Conservation (phyloP, 1,284 basidiomycete species). For the Gomphus bonarii region DNA sequence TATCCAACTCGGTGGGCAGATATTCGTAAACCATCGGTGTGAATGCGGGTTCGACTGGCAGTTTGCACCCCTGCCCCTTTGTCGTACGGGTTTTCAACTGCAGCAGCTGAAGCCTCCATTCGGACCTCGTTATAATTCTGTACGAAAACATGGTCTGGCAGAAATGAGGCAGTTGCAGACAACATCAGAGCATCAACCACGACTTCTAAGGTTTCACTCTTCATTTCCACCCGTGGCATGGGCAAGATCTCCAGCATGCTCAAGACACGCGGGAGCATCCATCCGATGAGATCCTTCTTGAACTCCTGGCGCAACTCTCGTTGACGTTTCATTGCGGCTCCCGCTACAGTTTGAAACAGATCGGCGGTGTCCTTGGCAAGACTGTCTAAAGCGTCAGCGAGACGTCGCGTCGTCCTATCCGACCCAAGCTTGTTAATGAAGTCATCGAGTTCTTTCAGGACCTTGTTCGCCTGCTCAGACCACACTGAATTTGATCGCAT, state of each 20-base stretch:
- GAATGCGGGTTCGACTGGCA: constrained; percentile 26
- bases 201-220: constrained; percentile 24
- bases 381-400: constrained; percentile 24
- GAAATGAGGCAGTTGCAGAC: constrained; percentile 21
- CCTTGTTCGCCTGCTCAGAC: constrained; percentile 20
- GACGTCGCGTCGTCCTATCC: constrained; percentile 27
- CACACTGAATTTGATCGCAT: constrained; percentile 20
- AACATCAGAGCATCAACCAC: constrained; percentile 31
- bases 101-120: constrained; percentile 19
- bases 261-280: constrained; percentile 31
- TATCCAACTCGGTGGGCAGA: constrained; percentile 33
- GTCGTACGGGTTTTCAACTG: background rate
- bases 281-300: constrained; percentile 27
- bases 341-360: constrained; percentile 14
- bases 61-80: constrained; percentile 17
- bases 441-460: constrained; percentile 24
- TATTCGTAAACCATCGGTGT: constrained; percentile 34
- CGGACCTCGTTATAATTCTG: constrained; percentile 33
- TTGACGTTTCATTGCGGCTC: constrained; percentile 9
- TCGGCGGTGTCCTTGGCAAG: constrained; percentile 18
- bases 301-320: constrained; percentile 19
- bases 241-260: constrained; percentile 27
- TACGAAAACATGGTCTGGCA: constrained; percentile 34
- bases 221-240: constrained; percentile 35
- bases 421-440: constrained; percentile 24